Conservation (phyloP, 768 basidiomycete species). For the Kwoniella newhampshirensis region DNA sequence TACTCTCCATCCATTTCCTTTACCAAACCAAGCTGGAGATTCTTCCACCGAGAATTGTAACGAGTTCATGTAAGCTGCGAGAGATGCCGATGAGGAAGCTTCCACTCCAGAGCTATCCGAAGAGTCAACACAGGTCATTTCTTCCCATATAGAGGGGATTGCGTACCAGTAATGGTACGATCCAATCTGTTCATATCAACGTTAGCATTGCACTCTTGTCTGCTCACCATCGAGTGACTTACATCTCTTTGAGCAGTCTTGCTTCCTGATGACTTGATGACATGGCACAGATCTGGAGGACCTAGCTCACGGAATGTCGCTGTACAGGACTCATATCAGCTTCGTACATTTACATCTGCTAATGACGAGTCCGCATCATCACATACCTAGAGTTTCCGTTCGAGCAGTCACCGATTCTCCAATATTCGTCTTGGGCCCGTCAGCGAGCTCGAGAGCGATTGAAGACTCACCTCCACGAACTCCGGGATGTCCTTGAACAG, state of each 20-base stretch:
- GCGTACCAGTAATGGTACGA: constrained; percentile 79
- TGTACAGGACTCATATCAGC: constrained; percentile 48
- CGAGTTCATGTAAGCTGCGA: constrained; percentile 98
- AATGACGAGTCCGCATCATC: background rate
- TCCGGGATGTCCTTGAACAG: constrained; percentile 80
- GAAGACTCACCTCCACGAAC: constrained; percentile 76
- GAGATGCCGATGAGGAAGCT: constrained; percentile 92
- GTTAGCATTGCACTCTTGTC: too few species aligned
- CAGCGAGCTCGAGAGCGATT: background rate
- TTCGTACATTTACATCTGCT: too few species aligned
- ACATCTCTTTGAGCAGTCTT: constrained; percentile 83
- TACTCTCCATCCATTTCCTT: constrained; percentile 82
- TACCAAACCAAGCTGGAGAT: constrained; percentile 80
- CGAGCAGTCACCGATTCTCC: constrained; percentile 85
- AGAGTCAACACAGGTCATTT: too few species aligned
- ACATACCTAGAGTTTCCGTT: constrained; percentile 85
- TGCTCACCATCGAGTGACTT: constrained; percentile 49
- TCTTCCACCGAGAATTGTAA: constrained; percentile 95
- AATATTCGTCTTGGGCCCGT: constrained; percentile 63
- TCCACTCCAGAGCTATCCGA: constrained; percentile 95
- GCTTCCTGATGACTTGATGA: constrained; percentile 80
- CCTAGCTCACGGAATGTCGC: constrained; percentile 96
- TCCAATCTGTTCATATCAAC: constrained; percentile 64
- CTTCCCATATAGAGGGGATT: too few species aligned
- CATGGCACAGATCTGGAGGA: constrained; percentile 94